Percentiles rank a stretch among this genome's conserved stretches.
phyloP scores from a whole-genome alignment of 768 basidiomycete species.

The Boletus huronensis region DNA sequence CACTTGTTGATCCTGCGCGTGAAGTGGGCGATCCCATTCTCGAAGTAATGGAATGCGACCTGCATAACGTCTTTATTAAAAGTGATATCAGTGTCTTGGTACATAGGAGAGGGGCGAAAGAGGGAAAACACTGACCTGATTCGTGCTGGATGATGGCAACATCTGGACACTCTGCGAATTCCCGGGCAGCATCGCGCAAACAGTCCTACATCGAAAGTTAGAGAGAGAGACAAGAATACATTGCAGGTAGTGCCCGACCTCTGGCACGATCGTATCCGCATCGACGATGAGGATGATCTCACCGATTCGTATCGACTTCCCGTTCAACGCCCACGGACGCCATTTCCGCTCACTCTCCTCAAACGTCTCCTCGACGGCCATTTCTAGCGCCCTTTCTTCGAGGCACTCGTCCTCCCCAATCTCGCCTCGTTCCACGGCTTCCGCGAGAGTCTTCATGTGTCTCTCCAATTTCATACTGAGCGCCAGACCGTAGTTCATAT shows the following conservation, averaged over 20 bases:
- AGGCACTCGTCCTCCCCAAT: constrained; percentile 45
- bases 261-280: constrained; percentile 85
- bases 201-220: constrained; percentile 56
- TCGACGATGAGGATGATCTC: constrained; percentile 83
- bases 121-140: constrained; percentile 47
- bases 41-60: constrained; percentile 84
- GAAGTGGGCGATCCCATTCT: constrained; percentile 90
- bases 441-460: constrained; percentile 44
- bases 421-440: constrained; percentile 37
- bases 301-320: constrained; percentile 69
- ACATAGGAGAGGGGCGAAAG: background rate
- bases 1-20: constrained; percentile 86
- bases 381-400: constrained; percentile 66
- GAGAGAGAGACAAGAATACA: background rate
- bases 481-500: constrained; percentile 78
- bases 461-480: constrained; percentile 37
- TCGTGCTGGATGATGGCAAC: constrained; percentile 92
- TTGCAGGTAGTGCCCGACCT: constrained; percentile 32
- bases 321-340: constrained; percentile 78
- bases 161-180: constrained; percentile 77
- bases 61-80: constrained; percentile 72
- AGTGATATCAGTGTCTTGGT: constrained; percentile 25
- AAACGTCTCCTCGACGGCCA: constrained; percentile 73
- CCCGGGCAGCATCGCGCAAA: constrained; percentile 84
- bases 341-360: constrained; percentile 55